Evolutionary conservation across 2,329 filamentous ascomycete genomes (phyloP).

Genomic region (Aspergillus neotritici): DNA sequence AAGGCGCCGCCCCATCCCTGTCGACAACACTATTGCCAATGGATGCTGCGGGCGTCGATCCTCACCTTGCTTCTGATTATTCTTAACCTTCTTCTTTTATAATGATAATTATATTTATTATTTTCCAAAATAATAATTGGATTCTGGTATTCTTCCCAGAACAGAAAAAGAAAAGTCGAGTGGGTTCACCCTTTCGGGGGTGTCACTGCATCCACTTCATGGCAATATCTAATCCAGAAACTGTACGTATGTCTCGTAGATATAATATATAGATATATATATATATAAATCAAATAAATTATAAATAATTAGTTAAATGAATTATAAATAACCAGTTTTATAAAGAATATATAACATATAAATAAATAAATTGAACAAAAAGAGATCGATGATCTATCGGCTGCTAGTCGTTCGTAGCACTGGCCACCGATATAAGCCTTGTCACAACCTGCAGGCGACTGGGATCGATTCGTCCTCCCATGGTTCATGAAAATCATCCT

Average conservation of each 20-base stretch:
- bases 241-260: no score
- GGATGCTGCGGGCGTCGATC: constrained; percentile 33
- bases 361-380: constrained; percentile 7
- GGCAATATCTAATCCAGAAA: neutral
- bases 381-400: constrained; percentile 33
- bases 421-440: constrained; percentile 28
- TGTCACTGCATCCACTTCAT: constrained; percentile 23
- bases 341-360: neutral
- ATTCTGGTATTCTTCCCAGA: neutral
- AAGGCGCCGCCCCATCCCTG: constrained; percentile 18
- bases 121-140: neutral
- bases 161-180: neutral
- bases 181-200: constrained; percentile 16
- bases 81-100: no score
- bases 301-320: constrained; percentile 2
- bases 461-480: neutral
- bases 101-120: neutral
- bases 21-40: constrained; percentile 35
- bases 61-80: constrained; percentile 24
- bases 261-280: no score
- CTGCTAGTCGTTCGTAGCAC: constrained; percentile 28
- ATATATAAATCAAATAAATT: neutral
- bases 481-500: no score
- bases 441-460: constrained; percentile 14
- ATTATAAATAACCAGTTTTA: constrained; percentile 1